Base-by-base conservation (phyloP, 805 yeast species). In the Metschnikowia amazonensis region DNA sequence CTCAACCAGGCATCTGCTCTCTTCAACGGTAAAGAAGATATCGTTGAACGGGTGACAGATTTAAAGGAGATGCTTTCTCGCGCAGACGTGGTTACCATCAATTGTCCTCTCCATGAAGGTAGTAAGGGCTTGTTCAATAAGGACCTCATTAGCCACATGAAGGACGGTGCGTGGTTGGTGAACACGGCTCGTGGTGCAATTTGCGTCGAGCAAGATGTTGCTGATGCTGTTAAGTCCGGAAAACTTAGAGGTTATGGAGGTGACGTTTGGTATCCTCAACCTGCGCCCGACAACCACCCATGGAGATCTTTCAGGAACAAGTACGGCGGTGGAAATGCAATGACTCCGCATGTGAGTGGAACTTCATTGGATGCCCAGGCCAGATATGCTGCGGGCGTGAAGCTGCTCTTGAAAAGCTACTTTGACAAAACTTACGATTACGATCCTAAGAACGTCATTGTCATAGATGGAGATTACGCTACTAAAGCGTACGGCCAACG, bases 101-200 rank as follows among this genome's bases (percentile, higher is more conserved):
- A 86, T 65, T 76, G 84, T 56, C 94, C 94, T 48, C 75, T 86
- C 55, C 89, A 86, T 61, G 84, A 82, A 44, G 79, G 80, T 37
- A 77, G 89, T 29, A 67, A 66, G 56, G 89, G 89, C 29, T 67
- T 86, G 45, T 74, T 86, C 66, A 77, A 86, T 77, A 80, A 80
- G 63, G 75, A 82, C 18, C 64, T 81, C 50, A 68, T 84, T 45
- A 72, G 84, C 53, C 79, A 84, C 59, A 81, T 84, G 80, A 84
- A 84, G 66, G 76, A 75, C 54, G 89, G 89, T 42, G 77, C 89
- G 11, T 77, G 84, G 75, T 69, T 84, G 46, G 86, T 84, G 44
- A 82, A 84, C 73, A 84, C 90, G 42, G 90, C 90, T 17, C 77
- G 92, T 62, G 94, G 94, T 49, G 92, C 90, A 35, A 86, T 86